A percentile compares a stretch with the other conserved stretches of the same genome.
phyloP scores from a whole-genome alignment of 257 asterid species.

The Solanum microdontum region DNA sequence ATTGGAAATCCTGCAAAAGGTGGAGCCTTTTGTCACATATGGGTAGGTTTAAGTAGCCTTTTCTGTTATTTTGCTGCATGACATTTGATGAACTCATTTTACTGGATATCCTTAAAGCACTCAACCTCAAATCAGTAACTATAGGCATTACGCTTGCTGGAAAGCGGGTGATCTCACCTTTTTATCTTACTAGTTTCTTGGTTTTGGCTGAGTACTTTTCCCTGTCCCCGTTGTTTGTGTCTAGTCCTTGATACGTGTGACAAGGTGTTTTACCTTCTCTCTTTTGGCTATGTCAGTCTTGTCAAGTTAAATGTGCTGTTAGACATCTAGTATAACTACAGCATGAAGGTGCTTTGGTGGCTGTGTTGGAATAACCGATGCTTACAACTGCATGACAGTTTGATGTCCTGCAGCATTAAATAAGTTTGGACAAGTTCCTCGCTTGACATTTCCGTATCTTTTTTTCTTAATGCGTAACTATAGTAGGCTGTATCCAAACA shows the following conservation, averaged over 20 bases:
- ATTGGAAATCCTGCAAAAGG: conserved; percentile 55
- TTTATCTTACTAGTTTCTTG: background rate
- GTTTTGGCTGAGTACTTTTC: background rate
- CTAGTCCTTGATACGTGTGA: background rate
- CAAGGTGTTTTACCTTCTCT: background rate
- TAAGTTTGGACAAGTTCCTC: background rate
- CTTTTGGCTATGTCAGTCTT: background rate
- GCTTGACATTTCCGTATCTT: background rate
- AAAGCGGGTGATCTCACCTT: background rate
- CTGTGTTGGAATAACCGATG: background rate
- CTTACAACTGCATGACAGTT: background rate
- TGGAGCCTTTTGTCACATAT: conserved; percentile 84
- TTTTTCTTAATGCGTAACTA: background rate
- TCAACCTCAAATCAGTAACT: background rate
- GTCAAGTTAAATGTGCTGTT: background rate
- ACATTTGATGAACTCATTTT: background rate
- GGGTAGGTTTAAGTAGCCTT: conserved; percentile 46
- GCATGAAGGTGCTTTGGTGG: background rate
- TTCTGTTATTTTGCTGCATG: background rate
- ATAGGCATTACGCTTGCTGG: background rate
- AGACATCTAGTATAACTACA: background rate
- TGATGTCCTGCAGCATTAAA: background rate
- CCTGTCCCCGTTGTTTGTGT: background rate
- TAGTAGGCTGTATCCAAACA: background rate
- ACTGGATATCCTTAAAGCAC: background rate